Conservation (phyloP, 192 early-diverging fungal genomes). For the Coemansia guatemalensis region DNA sequence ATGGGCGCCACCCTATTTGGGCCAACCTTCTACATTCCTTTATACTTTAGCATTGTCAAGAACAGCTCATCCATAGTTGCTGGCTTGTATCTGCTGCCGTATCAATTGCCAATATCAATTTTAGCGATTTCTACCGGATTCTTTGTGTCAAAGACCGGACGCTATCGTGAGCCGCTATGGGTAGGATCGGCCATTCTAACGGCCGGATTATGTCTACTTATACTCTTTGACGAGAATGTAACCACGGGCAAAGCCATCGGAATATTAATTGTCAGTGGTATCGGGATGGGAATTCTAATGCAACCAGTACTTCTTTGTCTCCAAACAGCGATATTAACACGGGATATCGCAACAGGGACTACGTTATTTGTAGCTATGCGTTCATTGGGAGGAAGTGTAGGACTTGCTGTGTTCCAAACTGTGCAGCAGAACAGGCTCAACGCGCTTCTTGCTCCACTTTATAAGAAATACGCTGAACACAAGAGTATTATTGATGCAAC, state of each 20-base stretch:
- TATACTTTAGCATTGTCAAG: constrained; percentile 69
- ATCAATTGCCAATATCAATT: constrained; percentile 66
- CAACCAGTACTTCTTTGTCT: constrained; percentile 67
- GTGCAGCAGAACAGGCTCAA: constrained; percentile 60
- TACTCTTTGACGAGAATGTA: constrained; percentile 51
- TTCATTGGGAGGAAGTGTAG: constrained; percentile 60
- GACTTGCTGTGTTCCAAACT: constrained; percentile 57
- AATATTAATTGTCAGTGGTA: constrained; percentile 64
- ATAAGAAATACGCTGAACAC: constrained; percentile 21
- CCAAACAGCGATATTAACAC: constrained; percentile 60
- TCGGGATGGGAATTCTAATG: constrained; percentile 71
- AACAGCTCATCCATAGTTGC: constrained; percentile 65
- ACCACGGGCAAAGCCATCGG: constrained; percentile 57
- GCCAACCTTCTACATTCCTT: constrained; percentile 60
- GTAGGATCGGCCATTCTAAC: constrained; percentile 60
- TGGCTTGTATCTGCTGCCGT: constrained; percentile 73
- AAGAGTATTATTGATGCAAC: constrained; percentile 38
- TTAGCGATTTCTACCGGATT: constrained; percentile 64
- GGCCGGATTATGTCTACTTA: constrained; percentile 61
- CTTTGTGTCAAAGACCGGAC: constrained; percentile 57
- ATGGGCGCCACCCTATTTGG: constrained; percentile 54
- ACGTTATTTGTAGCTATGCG: constrained; percentile 62
- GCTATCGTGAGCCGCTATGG: constrained; percentile 63
- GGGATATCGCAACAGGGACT: constrained; percentile 69
- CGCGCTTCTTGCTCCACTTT: constrained; percentile 22